Conservation (phyloP, 306 rosid species). For the Dryas drummondii region DNA sequence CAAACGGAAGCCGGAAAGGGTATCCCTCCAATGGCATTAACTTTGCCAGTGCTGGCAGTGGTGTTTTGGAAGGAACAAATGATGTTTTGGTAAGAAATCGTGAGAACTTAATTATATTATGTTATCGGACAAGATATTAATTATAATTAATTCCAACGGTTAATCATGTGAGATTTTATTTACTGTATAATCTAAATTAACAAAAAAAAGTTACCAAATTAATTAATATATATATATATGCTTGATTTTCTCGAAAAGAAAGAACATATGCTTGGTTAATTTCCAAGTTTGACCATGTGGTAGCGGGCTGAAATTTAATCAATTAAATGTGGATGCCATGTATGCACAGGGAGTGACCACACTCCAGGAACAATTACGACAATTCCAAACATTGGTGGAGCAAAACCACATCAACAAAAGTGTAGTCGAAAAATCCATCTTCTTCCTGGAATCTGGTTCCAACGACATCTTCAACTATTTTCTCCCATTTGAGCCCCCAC, state of each 20-base stretch:
- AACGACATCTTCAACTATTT: conserved; percentile 41
- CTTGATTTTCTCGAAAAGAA: no score
- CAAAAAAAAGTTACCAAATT: no score
- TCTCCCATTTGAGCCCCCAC: not conserved
- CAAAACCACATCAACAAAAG: conserved; percentile 24
- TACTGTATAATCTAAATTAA: no score
- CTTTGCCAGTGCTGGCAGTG: conserved; percentile 55
- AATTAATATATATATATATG: no score
- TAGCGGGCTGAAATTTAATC: no score
- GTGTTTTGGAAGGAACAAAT: conserved; percentile 28
- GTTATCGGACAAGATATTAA: no score
- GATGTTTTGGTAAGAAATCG: conserved; percentile 10
- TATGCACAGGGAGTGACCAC: conserved; percentile 26
- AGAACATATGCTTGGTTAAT: no score
- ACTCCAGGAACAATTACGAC: conserved; percentile 32
- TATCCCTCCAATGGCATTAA: conserved; percentile 47
- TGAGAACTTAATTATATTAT: no score
- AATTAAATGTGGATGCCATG: no score
- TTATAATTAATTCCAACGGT: no score
- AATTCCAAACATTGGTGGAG: conserved; percentile 31
- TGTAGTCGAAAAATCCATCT: conserved; percentile 29
- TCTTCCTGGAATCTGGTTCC: conserved; percentile 44
- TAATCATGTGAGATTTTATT: no score
- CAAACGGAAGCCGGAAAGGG: conserved; percentile 33
- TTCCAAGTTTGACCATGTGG: no score